Evolutionary conservation across 2,329 filamentous ascomycete species (phyloP).

Genomic region (Diplodia sapinea): DNA sequence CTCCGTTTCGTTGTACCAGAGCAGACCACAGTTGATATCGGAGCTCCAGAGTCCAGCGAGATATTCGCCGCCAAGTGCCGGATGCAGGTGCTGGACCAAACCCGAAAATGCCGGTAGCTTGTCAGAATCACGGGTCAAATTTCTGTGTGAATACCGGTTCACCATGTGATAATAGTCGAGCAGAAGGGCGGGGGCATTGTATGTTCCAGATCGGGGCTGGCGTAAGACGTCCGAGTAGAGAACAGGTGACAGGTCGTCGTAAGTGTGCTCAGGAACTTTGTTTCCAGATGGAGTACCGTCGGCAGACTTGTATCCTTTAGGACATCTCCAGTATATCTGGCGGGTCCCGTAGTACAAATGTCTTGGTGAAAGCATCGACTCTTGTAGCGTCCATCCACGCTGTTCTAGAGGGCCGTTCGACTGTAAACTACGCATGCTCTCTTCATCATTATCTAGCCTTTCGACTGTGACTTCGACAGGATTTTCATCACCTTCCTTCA

Average conservation of each 20-base stretch:
- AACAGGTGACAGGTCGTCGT: not conserved
- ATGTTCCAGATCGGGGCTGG: not conserved
- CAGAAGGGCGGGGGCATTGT: not conserved
- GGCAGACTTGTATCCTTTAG: not conserved
- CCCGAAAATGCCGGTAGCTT: not conserved
- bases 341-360: not conserved
- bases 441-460: not conserved
- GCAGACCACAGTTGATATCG: not conserved
- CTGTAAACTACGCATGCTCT: not conserved
- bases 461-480: not conserved
- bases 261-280: not conserved
- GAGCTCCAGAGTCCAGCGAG: not conserved
- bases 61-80: not conserved
- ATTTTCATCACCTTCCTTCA: not conserved
- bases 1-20: conserved; percentile 1
- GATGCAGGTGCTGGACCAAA: not conserved
- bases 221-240: not conserved
- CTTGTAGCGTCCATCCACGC: conserved; percentile 9
- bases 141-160: not conserved
- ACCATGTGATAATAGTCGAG: not conserved
- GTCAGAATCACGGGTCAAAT: not conserved
- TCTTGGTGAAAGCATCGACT: conserved; percentile 1
- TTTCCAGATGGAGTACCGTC: not conserved
- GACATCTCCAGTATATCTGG: not conserved
- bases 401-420: not conserved